Evolutionary conservation across 1,284 basidiomycete genomes (phyloP), one percentile per base, ranked within the genome.

Genomic region (Cronartium ribicola): DNA sequence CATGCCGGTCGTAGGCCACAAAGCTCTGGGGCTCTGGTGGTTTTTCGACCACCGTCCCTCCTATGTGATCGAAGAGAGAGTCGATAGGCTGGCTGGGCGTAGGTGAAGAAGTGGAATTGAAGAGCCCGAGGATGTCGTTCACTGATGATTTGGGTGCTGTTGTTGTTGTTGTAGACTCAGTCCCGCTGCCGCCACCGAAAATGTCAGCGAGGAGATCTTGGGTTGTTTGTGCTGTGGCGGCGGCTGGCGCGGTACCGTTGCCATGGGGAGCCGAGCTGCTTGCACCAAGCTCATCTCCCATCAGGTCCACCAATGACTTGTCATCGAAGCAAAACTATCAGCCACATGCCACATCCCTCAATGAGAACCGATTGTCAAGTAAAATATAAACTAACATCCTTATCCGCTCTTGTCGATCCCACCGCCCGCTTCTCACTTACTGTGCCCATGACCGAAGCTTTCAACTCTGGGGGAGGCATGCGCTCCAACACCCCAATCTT

Each of bases 391-490:
- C 84, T 66, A 78, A 88, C 89, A 77, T 93, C 90, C 81, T 88
- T 90, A 66, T 88, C 87, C 40, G 85, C 86, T 78, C 87, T 84
- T 2, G 93, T 91, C 4, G 92, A 92, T 4, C 94, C 94, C 37
- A 97, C 94, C 48, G 91, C 90, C 79, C 93, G 92, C 79, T 92
- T 90, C 83, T 97, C 94, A 82, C 90, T 93, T 72, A 94, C 92
- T 90, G 90, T 87, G 66, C 92, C 94, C 85, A 94, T 90, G 4
- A 97, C 90, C 3, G 94, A 95, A 29, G 90, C 89, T 82, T 92
- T 94, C 79, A 98, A 84, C 82, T 98, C 95, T 2, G 96, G 96
- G 5, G 93, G 91, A 6, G 96, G 96, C 96, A 99, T 99, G 72
- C 93, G 87, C 84, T 98, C 96, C 75, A 98, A 82, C 0, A 99